These are phyloP conservation scores for Cinnamomum chago DNA, from an alignment of 164 flowering plant species.

Conservation along the genomic window DNA sequence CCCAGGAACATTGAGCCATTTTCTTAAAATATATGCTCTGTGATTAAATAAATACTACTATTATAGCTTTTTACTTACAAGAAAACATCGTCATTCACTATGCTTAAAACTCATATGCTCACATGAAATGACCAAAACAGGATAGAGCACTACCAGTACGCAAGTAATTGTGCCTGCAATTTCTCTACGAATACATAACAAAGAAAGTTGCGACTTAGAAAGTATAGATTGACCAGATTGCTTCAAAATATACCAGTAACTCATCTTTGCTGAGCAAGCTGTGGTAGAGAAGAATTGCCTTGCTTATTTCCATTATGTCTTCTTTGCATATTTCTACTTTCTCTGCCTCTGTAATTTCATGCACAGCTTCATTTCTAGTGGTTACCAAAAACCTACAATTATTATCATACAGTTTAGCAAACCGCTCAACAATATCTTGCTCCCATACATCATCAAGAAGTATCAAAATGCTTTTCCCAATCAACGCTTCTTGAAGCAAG, in stretches of 20 bases:
- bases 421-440: slow-evolving; percentile 47
- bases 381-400: slow-evolving; percentile 43
- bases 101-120: too few relatives aligned
- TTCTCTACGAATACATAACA: neutral
- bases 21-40: neutral
- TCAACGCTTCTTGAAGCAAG: slow-evolving; percentile 49
- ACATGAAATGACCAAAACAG: neutral
- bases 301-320: slow-evolving; percentile 43
- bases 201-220: neutral
- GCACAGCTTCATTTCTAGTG: slow-evolving; percentile 47
- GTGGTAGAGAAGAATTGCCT: slow-evolving; percentile 44
- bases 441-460: slow-evolving; percentile 60
- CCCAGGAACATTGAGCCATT: neutral
- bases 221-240: neutral
- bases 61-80: neutral
- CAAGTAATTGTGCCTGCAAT: neutral
- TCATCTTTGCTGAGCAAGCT: slow-evolving; percentile 35
- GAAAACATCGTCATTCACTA: neutral
- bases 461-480: slow-evolving; percentile 38
- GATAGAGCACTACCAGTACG: neutral
- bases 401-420: slow-evolving; percentile 42
- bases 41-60: neutral
- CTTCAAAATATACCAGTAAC: slow-evolving; percentile 32
- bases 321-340: slow-evolving; percentile 45
- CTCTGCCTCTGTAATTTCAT: slow-evolving; percentile 49